Base-by-base conservation (phyloP, 306 rosid genomes). In the Psophocarpus tetragonolobus region DNA sequence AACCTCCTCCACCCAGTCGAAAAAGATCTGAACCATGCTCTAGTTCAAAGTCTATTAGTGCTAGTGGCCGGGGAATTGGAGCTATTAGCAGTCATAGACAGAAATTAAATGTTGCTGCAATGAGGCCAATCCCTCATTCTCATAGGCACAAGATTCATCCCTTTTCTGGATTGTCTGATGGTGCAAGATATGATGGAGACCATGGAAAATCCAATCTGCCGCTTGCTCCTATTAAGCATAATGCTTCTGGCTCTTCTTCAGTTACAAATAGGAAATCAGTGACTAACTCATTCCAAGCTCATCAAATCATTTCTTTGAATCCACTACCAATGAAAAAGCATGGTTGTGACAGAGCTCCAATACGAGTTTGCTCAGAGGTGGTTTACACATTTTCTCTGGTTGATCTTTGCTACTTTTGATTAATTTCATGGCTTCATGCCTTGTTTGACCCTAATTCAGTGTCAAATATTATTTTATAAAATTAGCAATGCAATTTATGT, bases 241-340 rank as follows among this genome's bases (percentile, higher is more conserved):
- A 68, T 73, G 85, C 81, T 80, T 81, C 74, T 58, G 97, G 97
- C 81, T 63, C 87, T 65, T 72, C 85, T 76, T 90, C 96, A 9
- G 79, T 89, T 68, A 76, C 96, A 21, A 92, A 91, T 18, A 82
- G 90, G 66, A 95, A 91, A 84, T 87, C 93, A 2, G 77, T 82
- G 38, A 88, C 96, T 4, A 95, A 83, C 88, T 81, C 91, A 53
- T 84, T 89, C 65, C 97, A 95, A 80, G 88, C 97, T 65, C 91
- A 91, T 82, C 98, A 91, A 80, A 86, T 88, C 73, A 86, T 95
- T 76, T 84, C 97, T 80, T 87, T 95, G 87, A 95, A 89, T 80
- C 98, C 98, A 11, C 78, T 95, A 53, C 98, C 98, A 17, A 79
- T 95, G 87, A 92, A 92, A 87, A 95, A 95, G 61, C 97, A 95